These are phyloP conservation scores for Corchorus olitorius DNA, from an alignment of 345 rosid species.

Conservation along the genomic window DNA sequence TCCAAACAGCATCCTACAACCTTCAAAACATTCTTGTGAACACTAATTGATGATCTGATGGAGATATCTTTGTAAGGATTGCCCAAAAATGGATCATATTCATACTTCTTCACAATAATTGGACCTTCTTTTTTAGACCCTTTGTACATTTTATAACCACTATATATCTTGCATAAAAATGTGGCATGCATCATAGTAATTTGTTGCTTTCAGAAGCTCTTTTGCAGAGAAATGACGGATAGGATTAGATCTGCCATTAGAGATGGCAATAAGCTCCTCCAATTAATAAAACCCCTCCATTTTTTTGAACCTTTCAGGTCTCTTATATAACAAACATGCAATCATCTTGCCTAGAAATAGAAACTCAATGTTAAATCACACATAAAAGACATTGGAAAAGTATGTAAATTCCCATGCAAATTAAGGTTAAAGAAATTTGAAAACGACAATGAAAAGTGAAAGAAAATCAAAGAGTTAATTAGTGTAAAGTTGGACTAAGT, in stretches of 20 bases:
- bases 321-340: background rate
- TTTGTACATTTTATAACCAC: slow-evolving; percentile 4
- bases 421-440: no score
- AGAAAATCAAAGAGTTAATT: no score
- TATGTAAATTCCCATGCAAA: no score
- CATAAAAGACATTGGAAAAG: background rate
- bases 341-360: background rate
- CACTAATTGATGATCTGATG: no score
- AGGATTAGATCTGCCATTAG: slow-evolving; percentile 20
- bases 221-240: slow-evolving; percentile 8
- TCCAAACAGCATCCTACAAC: slow-evolving; percentile 36
- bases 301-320: background rate
- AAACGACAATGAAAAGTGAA: no score
- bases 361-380: background rate
- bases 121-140: slow-evolving; percentile 16
- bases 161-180: background rate
- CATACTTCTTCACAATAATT: slow-evolving; percentile 13
- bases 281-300: slow-evolving; percentile 2
- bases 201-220: slow-evolving; percentile 26
- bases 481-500: no score
- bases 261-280: slow-evolving; percentile 7
- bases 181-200: background rate
- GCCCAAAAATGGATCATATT: accelerated
- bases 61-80: slow-evolving; percentile 6
- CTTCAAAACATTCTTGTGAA: background rate